phyloP scores from a whole-genome alignment of 1,139 yeast species.

The Hyphopichia pseudoburtonii region DNA sequence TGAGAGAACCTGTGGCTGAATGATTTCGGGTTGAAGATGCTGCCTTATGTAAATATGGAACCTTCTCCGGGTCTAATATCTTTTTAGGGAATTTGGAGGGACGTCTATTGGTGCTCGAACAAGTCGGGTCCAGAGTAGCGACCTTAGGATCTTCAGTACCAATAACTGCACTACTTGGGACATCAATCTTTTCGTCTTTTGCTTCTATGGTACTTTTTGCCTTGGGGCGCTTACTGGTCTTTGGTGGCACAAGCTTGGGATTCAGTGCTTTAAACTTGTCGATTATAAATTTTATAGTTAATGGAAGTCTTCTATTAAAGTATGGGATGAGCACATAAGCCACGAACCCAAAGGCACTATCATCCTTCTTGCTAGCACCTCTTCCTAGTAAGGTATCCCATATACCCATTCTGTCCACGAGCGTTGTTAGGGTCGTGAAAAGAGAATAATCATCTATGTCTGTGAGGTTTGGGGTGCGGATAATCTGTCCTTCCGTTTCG shows the following conservation, averaged over 20 bases:
- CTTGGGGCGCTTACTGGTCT: constrained; percentile 4
- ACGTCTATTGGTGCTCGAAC: not conserved
- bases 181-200: not conserved
- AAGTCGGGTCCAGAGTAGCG: not conserved
- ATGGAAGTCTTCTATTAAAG: constrained; percentile 50
- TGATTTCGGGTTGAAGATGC: constrained; percentile 1
- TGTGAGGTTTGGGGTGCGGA: not conserved
- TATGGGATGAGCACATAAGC: constrained; percentile 57
- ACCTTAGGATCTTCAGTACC: not conserved
- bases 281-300: constrained; percentile 45
- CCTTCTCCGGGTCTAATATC: constrained; percentile 14
- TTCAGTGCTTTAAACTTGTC: constrained; percentile 51
- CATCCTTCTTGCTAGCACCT: constrained; percentile 26
- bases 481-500: not conserved
- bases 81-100: constrained; percentile 19
- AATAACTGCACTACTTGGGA: not conserved
- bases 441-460: constrained; percentile 15
- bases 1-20: not conserved
- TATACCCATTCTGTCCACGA: constrained; percentile 54
- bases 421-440: constrained; percentile 35
- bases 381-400: constrained; percentile 51
- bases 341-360: constrained; percentile 48
- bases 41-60: constrained; percentile 15
- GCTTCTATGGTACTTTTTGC: constrained; percentile 5
- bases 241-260: constrained; percentile 23